Conservation (phyloP, 2,329 filamentous ascomycete species). For the Talaromyces pinophilus region DNA sequence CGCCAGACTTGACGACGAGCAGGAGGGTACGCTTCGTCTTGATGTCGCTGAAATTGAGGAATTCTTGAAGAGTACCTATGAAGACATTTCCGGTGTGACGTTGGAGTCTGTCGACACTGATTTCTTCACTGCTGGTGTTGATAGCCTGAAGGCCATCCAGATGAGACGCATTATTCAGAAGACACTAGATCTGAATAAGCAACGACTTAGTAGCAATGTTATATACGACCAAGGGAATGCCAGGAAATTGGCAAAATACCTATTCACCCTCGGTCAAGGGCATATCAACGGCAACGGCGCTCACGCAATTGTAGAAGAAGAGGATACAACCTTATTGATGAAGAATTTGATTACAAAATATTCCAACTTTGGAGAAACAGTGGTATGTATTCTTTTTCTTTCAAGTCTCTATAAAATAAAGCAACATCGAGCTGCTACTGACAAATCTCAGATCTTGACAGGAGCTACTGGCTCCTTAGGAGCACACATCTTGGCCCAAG, state of each 20-base stretch:
- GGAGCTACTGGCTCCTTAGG: constrained; percentile 52
- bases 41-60: not conserved
- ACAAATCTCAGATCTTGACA: constrained; percentile 31
- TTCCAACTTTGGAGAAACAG: not conserved
- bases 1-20: constrained; percentile 22
- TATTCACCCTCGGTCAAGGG: not conserved
- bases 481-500: constrained; percentile 46
- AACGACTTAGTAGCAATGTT: constrained; percentile 36
- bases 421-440: not conserved
- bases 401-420: not conserved
- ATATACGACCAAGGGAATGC: not conserved
- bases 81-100: not conserved
- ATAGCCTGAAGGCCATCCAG: constrained; percentile 52
- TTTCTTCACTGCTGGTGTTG: constrained; percentile 50
- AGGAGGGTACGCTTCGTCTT: not conserved
- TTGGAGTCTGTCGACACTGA: constrained; percentile 33
- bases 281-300: not conserved
- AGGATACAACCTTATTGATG: not conserved
- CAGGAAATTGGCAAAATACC: not conserved
- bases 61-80: not conserved
- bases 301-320: not conserved
- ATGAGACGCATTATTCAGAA: constrained; percentile 46
- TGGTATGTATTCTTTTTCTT: not conserved
- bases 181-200: constrained; percentile 39
- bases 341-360: not conserved